Evolutionary conservation across 2,329 filamentous ascomycete genomes (phyloP).

Genomic region (Bisporella sp.): DNA sequence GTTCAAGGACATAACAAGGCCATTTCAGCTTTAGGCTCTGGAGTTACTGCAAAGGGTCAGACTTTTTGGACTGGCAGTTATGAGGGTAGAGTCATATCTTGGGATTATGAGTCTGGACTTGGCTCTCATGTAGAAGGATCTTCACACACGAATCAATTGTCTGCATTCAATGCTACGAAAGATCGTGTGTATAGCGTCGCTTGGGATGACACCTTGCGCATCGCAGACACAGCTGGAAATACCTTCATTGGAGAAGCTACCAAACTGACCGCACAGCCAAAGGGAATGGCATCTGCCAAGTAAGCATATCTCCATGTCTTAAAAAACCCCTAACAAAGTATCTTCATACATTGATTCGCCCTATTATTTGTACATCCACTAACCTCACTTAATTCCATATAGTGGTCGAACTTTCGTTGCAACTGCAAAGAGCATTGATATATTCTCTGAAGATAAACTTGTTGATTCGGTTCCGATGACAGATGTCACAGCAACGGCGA

Average conservation of each 20-base stretch:
- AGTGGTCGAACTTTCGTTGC: constrained; percentile 39
- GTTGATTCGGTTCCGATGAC: constrained; percentile 51
- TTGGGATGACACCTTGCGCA: constrained; percentile 89
- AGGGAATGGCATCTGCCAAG: constrained; percentile 55
- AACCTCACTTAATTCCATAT: no score
- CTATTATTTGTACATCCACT: no score
- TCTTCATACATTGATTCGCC: no score
- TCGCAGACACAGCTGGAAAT: constrained; percentile 65
- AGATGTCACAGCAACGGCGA: constrained; percentile 58
- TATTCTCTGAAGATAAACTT: constrained; percentile 53
- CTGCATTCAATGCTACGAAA: constrained; percentile 58
- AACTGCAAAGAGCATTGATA: constrained; percentile 48
- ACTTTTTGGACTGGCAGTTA: constrained; percentile 87
- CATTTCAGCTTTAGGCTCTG: constrained; percentile 68
- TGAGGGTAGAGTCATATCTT: constrained; percentile 79
- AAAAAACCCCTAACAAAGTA: no score
- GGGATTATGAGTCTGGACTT: constrained; percentile 67
- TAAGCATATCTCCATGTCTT: no score
- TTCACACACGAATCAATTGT: constrained; percentile 78
- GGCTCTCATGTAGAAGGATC: constrained; percentile 72
- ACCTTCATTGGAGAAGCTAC: constrained; percentile 65
- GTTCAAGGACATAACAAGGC: constrained; percentile 88
- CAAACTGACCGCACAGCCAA: constrained; percentile 74
- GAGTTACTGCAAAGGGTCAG: constrained; percentile 39
- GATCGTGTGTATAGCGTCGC: constrained; percentile 76